A percentile compares a stretch with the other conserved stretches of the same genome.
These are phyloP conservation scores for Phytophthora fragariaefolia DNA, from an alignment of 352 stramenopile genomes.

Conservation along the genomic window DNA sequence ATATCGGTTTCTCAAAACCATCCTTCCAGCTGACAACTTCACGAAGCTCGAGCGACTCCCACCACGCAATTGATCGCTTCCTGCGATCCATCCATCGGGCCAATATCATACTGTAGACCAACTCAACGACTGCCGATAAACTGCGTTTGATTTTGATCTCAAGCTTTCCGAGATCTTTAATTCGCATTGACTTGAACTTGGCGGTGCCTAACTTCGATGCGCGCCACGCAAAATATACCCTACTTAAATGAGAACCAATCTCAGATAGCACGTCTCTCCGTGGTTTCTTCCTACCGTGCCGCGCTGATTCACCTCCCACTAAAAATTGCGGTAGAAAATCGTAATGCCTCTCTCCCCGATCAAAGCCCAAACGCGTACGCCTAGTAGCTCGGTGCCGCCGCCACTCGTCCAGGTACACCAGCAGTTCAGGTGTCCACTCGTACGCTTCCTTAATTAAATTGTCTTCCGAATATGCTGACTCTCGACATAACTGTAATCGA, in stretches of 20 bases:
- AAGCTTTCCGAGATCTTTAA: conserved; percentile 45
- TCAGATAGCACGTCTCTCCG: conserved; percentile 34
- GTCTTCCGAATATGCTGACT: conserved; percentile 23
- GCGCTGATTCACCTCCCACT: not conserved
- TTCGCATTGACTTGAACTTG: conserved; percentile 34
- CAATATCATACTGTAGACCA: conserved; percentile 58
- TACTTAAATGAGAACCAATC: conserved; percentile 36
- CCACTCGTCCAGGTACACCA: conserved; percentile 56
- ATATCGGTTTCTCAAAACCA: not conserved
- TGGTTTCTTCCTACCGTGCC: conserved; percentile 15
- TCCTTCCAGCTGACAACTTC: not conserved
- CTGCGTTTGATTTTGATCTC: conserved; percentile 57
- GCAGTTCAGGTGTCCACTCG: conserved; percentile 48
- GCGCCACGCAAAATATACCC: conserved; percentile 32
- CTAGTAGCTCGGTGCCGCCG: conserved; percentile 19
- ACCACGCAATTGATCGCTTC: conserved; percentile 26
- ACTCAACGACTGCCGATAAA: conserved; percentile 37
- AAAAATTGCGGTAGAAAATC: conserved; percentile 35
- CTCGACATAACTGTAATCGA: conserved; percentile 15
- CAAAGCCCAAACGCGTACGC: conserved; percentile 33
- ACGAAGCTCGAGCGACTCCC: conserved; percentile 22
- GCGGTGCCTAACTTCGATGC: conserved; percentile 30
- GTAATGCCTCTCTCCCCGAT: conserved; percentile 16
- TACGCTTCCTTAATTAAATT: conserved; percentile 49
- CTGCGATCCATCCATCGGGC: conserved; percentile 50